A percentile compares a stretch with the other conserved stretches of the same genome.
Evolutionary conservation across 2,329 filamentous ascomycete genomes (phyloP).

Genomic region (Botrytis deweyae): DNA sequence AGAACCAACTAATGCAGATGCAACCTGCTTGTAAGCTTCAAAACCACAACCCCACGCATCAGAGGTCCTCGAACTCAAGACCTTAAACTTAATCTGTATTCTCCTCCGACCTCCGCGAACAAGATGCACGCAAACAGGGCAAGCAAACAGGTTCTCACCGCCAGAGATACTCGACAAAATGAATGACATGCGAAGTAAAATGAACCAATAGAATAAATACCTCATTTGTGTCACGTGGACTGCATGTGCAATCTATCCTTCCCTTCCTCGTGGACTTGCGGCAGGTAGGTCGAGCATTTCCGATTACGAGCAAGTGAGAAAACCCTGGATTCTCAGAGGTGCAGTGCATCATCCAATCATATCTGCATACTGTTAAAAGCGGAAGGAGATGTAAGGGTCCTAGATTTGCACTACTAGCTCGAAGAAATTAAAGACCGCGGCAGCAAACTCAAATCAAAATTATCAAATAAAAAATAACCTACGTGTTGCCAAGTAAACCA

Average conservation of each 20-base stretch:
- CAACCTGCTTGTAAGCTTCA: background rate
- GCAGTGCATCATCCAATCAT: background rate
- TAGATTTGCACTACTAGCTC: background rate
- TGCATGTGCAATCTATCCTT: background rate
- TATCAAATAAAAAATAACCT: background rate
- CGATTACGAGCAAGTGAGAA: background rate
- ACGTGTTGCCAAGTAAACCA: background rate
- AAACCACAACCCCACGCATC: background rate
- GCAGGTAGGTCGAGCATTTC: background rate
- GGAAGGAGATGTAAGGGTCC: background rate
- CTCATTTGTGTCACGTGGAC: conserved; percentile 17
- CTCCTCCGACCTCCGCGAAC: background rate
- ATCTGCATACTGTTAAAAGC: background rate
- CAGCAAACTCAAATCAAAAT: conserved; percentile 1
- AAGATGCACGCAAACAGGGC: background rate
- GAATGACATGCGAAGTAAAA: background rate
- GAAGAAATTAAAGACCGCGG: background rate
- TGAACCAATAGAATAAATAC: conserved; percentile 23
- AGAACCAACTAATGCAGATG: conserved; percentile 14
- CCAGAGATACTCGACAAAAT: background rate
- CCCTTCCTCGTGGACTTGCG: background rate
- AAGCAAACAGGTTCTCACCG: conserved; percentile 6
- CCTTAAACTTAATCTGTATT: background rate
- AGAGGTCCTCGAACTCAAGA: background rate
- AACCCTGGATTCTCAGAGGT: background rate